Evolutionary conservation across 2,329 filamentous ascomycete genomes (phyloP).

Genomic region (Aspergillus versicolor): DNA sequence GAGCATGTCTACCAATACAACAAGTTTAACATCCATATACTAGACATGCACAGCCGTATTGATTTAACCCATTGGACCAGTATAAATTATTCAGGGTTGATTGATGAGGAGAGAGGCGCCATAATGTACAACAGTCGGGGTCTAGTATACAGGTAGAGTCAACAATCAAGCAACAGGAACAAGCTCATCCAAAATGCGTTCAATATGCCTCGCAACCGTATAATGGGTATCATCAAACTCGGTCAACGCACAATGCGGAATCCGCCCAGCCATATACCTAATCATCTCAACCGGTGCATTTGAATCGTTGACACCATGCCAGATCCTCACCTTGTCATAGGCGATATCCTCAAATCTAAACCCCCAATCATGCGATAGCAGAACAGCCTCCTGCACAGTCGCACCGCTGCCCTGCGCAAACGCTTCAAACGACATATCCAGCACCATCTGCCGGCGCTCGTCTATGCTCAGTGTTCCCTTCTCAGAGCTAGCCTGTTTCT

Average conservation of each 20-base stretch:
- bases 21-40: no score
- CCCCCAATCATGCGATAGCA: constrained; percentile 30
- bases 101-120: no score
- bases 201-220: neutral
- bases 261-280: constrained; percentile 36
- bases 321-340: constrained; percentile 27
- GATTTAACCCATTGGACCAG: neutral
- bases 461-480: neutral
- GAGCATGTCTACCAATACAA: no score
- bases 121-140: no score
- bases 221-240: constrained; percentile 33
- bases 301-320: constrained; percentile 28
- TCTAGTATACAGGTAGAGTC: neutral
- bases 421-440: constrained; percentile 22
- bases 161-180: neutral
- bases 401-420: constrained; percentile 27
- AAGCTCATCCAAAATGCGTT: neutral
- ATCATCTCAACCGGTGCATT: constrained; percentile 34
- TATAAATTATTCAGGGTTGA: no score
- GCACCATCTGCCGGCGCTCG: neutral
- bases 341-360: constrained; percentile 27
- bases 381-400: constrained; percentile 25
- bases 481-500: neutral
- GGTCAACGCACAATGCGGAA: constrained; percentile 34
- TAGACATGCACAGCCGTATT: no score